Base-by-base conservation (phyloP, 345 rosid species). In the Noccaea bulbosa region DNA sequence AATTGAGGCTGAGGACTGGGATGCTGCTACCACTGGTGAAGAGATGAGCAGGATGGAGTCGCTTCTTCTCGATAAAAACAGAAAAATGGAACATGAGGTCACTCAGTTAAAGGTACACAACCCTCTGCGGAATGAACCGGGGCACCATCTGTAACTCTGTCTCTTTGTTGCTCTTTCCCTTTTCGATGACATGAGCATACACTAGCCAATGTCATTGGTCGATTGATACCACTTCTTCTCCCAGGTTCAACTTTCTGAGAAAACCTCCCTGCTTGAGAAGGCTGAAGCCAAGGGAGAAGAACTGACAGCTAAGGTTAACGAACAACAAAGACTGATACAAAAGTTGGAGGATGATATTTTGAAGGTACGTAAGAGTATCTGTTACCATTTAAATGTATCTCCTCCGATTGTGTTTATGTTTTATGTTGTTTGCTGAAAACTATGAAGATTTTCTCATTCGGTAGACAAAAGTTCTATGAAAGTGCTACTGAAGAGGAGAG, bases 21-120 rank as follows among this genome's bases (percentile, higher is more conserved):
- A 94, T 76, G 92, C 73, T 43, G 99, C 99, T 65, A 88, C 99
- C 52, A 76, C 81, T 39, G 92, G 92, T 65, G 93, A 91, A 75
- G 99, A 91, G 84, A 94, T 91, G 97, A 91, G 96, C 88, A 89
- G 86, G 83, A 88, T 94, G 99, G 99, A 94, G 78, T 89, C 88
- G 58, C 97, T 94, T 77, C 96, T 94, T 75, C 99, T 94, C 58
- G 99, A 94, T 78, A 94, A 94, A 85, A 94, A 91, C 78, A 81
- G 87, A 70, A 94, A 85, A 81, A 88, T 94, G 97, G 99, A 94
- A 69, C 99, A 94, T 72, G 92, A 94, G 74, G 88, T 87, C 62
- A 94, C 99, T 65, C 97, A 88, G 50, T 76, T 84, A 77, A 94
- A 91, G 97, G 99, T 92, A 79, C 70, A 41, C 30, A 62, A 24